Evolutionary conservation across 2,329 filamentous ascomycete genomes (phyloP).

Genomic region (Geosmithia flava): DNA sequence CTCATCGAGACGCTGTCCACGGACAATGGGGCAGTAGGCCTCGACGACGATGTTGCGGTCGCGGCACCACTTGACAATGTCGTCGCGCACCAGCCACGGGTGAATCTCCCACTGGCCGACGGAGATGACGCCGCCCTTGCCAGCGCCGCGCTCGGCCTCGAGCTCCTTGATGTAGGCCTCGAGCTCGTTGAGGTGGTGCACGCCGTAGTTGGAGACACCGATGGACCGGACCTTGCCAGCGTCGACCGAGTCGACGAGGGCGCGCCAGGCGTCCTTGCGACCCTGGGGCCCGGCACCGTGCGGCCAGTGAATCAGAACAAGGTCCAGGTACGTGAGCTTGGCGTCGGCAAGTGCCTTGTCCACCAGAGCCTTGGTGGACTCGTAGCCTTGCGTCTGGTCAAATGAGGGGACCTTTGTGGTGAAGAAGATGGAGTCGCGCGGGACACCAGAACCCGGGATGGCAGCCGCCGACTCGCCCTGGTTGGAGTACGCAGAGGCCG

Average conservation of each 20-base stretch:
- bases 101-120: slow-evolving; percentile 87
- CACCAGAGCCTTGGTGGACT: slow-evolving; percentile 50
- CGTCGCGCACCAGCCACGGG: slow-evolving; percentile 70
- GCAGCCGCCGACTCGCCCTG: slow-evolving; percentile 34
- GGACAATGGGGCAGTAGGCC: slow-evolving; percentile 49
- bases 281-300: slow-evolving; percentile 38
- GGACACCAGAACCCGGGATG: slow-evolving; percentile 26
- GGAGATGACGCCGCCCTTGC: slow-evolving; percentile 60
- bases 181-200: slow-evolving; percentile 49
- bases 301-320: slow-evolving; percentile 50
- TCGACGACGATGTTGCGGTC: slow-evolving; percentile 50
- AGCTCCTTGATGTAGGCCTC: slow-evolving; percentile 47
- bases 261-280: slow-evolving; percentile 49
- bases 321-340: slow-evolving; percentile 53
- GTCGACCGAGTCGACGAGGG: slow-evolving; percentile 50
- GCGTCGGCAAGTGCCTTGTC: slow-evolving; percentile 49
- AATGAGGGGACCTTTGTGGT: slow-evolving; percentile 41
- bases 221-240: slow-evolving; percentile 49
- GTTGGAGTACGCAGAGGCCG: slow-evolving; percentile 37
- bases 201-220: slow-evolving; percentile 53
- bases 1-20: slow-evolving; percentile 61
- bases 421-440: slow-evolving; percentile 39
- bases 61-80: slow-evolving; percentile 68
- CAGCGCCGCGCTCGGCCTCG: slow-evolving; percentile 48
- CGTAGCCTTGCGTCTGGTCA: slow-evolving; percentile 36